These are phyloP conservation scores for Colletotrichum melonis DNA, from an alignment of 2,329 filamentous ascomycete genomes.

Conservation along the genomic window DNA sequence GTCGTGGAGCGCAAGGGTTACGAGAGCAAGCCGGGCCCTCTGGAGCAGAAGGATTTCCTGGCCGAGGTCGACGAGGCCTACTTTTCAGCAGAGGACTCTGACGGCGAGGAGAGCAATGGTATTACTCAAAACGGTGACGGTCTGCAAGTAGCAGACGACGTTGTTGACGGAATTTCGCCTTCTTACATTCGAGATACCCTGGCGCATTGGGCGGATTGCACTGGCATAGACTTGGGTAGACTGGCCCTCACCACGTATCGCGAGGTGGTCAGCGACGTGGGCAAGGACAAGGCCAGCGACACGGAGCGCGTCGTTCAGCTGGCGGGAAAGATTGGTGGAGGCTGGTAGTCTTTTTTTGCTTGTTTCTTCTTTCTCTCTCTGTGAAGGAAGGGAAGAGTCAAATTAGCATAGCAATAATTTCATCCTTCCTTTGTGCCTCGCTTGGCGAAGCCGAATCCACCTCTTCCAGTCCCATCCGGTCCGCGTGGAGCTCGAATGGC, in stretches of 20 bases:
- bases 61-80: constrained; percentile 89
- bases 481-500: constrained; percentile 81
- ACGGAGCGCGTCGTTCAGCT: constrained; percentile 88
- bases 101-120: constrained; percentile 41
- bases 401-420: constrained; percentile 39
- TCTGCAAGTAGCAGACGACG: constrained; percentile 51
- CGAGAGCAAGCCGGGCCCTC: constrained; percentile 71
- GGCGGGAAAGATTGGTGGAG: constrained; percentile 90
- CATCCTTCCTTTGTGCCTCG: constrained; percentile 68
- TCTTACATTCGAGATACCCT: constrained; percentile 75
- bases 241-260: constrained; percentile 89
- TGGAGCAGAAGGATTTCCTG: constrained; percentile 89
- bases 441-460: constrained; percentile 80
- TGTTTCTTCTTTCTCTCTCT: background rate
- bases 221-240: constrained; percentile 76
- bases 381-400: background rate
- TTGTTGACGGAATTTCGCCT: constrained; percentile 74
- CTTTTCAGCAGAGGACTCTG: constrained; percentile 77
- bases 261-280: constrained; percentile 94
- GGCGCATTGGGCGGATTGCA: constrained; percentile 79
- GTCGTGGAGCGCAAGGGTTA: constrained; percentile 61
- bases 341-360: constrained; percentile 75
- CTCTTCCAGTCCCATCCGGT: constrained; percentile 80
- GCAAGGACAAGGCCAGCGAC: constrained; percentile 76
- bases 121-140: constrained; percentile 38